These are phyloP conservation scores for Metarhizium humberi DNA, from an alignment of 2,329 filamentous ascomycete genomes.

Conservation along the genomic window DNA sequence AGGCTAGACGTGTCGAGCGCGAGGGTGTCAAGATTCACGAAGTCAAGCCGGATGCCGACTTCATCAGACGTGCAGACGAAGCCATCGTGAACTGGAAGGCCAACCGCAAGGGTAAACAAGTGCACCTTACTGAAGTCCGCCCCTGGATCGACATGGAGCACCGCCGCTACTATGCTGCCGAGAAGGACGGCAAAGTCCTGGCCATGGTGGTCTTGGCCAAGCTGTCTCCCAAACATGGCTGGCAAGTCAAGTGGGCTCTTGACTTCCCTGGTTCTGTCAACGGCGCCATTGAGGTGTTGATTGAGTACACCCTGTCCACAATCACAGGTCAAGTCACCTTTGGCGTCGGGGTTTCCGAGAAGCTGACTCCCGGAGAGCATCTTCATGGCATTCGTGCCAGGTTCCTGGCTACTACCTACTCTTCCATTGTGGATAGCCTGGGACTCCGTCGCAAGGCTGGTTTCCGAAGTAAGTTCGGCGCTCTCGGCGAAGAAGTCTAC, in stretches of 20 bases:
- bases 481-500: constrained; percentile 73
- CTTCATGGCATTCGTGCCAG: constrained; percentile 71
- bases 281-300: constrained; percentile 77
- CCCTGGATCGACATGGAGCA: constrained; percentile 82
- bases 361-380: constrained; percentile 71
- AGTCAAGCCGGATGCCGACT: constrained; percentile 58
- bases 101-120: constrained; percentile 71
- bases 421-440: constrained; percentile 71
- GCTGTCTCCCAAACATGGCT: constrained; percentile 71
- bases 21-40: constrained; percentile 77
- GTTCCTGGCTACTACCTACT: constrained; percentile 75
- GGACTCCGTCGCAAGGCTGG: constrained; percentile 76
- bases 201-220: constrained; percentile 78
- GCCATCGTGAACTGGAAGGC: constrained; percentile 72
- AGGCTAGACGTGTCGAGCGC: constrained; percentile 70
- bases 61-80: constrained; percentile 60
- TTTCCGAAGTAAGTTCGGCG: constrained; percentile 86
- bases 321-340: constrained; percentile 63
- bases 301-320: constrained; percentile 55
- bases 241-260: constrained; percentile 94
- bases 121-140: constrained; percentile 81
- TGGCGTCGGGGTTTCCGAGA: constrained; percentile 68
- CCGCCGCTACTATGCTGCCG: constrained; percentile 76
- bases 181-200: constrained; percentile 62
- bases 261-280: constrained; percentile 84